These are phyloP conservation scores for Phytophthora europaea DNA, from an alignment of 352 stramenopile genomes.

Conservation along the genomic window DNA sequence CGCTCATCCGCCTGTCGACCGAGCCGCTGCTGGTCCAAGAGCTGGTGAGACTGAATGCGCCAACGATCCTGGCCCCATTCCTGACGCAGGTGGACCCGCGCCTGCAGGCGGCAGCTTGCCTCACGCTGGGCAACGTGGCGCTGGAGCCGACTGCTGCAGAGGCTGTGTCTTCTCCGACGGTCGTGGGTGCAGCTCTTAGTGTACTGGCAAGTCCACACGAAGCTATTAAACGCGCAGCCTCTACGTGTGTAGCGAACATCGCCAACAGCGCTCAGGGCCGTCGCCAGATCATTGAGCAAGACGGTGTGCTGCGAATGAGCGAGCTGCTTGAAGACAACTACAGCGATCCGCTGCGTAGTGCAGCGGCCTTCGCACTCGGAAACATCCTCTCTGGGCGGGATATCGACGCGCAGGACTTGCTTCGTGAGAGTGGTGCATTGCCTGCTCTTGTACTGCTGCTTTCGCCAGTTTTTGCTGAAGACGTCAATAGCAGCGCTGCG, in stretches of 20 bases:
- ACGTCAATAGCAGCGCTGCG: constrained; percentile 74
- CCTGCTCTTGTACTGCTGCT: constrained; percentile 69
- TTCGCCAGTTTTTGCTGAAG: constrained; percentile 70
- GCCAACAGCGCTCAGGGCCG: constrained; percentile 51
- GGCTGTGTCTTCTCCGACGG: constrained; percentile 40
- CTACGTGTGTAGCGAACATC: constrained; percentile 67
- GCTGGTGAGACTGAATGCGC: constrained; percentile 60
- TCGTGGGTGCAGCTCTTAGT: constrained; percentile 55
- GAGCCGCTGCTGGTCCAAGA: constrained; percentile 65
- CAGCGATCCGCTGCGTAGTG: constrained; percentile 66
- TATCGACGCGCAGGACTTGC: constrained; percentile 61
- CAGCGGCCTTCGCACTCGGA: constrained; percentile 70
- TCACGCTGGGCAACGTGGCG: constrained; percentile 74
- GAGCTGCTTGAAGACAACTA: constrained; percentile 60
- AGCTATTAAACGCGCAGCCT: constrained; percentile 64
- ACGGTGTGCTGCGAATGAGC: constrained; percentile 54
- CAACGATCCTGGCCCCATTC: constrained; percentile 53
- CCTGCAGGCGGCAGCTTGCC: constrained; percentile 69
- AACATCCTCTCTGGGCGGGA: constrained; percentile 74
- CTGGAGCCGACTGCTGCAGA: constrained; percentile 46
- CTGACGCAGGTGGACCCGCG: constrained; percentile 57
- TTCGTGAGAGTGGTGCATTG: constrained; percentile 68
- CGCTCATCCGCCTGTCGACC: constrained; percentile 69
- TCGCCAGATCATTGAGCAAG: constrained; percentile 55
- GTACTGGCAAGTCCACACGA: constrained; percentile 66